Conservation (phyloP, 768 basidiomycete species). For the Coprinopsis sp. region DNA sequence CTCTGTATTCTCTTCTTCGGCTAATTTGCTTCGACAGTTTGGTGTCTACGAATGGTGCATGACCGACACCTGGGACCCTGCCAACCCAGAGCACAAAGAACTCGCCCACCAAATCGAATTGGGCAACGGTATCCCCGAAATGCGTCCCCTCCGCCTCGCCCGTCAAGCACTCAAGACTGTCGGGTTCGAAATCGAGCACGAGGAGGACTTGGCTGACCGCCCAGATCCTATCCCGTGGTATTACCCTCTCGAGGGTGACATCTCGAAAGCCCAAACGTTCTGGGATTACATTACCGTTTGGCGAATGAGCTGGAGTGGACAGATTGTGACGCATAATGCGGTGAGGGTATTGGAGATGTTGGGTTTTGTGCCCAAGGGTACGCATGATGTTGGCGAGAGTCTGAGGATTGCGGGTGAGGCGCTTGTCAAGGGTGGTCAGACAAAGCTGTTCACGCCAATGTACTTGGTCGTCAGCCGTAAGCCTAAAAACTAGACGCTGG, state of each 20-base stretch:
- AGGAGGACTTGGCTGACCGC: conserved; percentile 92
- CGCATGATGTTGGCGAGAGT: conserved; percentile 83
- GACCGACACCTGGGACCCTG: conserved; percentile 91
- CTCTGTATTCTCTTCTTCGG: background rate
- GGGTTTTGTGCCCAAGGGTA: conserved; percentile 87
- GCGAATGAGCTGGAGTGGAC: conserved; percentile 87
- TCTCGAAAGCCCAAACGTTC: conserved; percentile 84
- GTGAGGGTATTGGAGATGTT: conserved; percentile 74
- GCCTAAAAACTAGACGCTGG: conserved; percentile 38
- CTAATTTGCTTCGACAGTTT: conserved; percentile 51
- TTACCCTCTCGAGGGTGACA: conserved; percentile 94
- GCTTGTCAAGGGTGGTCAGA: conserved; percentile 79
- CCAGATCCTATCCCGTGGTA: conserved; percentile 83
- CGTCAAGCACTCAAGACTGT: conserved; percentile 76
- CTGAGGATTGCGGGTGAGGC: conserved; percentile 78
- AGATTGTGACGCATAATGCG: conserved; percentile 75
- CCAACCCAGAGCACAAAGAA: conserved; percentile 80
- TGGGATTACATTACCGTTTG: conserved; percentile 90
- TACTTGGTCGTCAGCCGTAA: conserved; percentile 64
- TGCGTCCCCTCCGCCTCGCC: conserved; percentile 72
- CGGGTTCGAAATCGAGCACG: conserved; percentile 83
- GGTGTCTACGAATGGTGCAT: conserved; percentile 99
- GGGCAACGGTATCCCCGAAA: conserved; percentile 96
- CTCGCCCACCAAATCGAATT: conserved; percentile 90
- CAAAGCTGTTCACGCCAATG: conserved; percentile 91